phyloP scores from a whole-genome alignment of 2,329 filamentous ascomycete genomes.

The Clathrospora elynae region DNA sequence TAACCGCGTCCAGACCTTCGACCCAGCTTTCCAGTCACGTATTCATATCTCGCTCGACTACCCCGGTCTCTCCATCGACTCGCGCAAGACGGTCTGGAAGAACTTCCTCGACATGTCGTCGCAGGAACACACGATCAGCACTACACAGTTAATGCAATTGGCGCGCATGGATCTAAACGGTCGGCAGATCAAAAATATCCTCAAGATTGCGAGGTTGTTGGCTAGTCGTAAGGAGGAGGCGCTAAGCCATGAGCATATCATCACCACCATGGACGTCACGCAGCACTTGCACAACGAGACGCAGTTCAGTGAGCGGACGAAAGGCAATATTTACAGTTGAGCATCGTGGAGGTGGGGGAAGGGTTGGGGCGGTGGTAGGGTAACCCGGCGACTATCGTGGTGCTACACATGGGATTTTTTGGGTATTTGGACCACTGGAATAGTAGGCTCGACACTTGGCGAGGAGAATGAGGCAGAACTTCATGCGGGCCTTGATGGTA shows the following conservation, averaged over 20 bases:
- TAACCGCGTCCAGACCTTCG: constrained; percentile 42
- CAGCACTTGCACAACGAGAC: constrained; percentile 49
- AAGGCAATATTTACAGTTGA: constrained; percentile 39
- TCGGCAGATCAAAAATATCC: constrained; percentile 58
- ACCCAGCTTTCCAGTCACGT: constrained; percentile 39
- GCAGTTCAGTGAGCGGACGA: constrained; percentile 36
- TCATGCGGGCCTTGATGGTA: no score
- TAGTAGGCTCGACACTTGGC: no score
- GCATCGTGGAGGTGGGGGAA: no score
- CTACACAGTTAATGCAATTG: constrained; percentile 36
- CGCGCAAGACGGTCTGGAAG: constrained; percentile 46
- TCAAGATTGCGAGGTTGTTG: constrained; percentile 40
- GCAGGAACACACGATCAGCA: constrained; percentile 23
- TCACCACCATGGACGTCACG: constrained; percentile 47
- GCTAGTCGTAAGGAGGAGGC: constrained; percentile 35
- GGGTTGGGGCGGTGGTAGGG: no score
- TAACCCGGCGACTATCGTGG: no score
- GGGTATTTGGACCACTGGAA: no score
- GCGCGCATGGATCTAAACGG: constrained; percentile 54
- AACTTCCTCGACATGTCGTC: constrained; percentile 44
- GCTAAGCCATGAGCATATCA: constrained; percentile 38
- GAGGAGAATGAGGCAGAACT: no score
- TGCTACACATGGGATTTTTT: no score
- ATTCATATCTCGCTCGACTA: constrained; percentile 43
- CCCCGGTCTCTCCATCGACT: constrained; percentile 29